phyloP scores from a whole-genome alignment of 2,329 filamentous ascomycete genomes.

The Emmonsiellopsis sp. region DNA sequence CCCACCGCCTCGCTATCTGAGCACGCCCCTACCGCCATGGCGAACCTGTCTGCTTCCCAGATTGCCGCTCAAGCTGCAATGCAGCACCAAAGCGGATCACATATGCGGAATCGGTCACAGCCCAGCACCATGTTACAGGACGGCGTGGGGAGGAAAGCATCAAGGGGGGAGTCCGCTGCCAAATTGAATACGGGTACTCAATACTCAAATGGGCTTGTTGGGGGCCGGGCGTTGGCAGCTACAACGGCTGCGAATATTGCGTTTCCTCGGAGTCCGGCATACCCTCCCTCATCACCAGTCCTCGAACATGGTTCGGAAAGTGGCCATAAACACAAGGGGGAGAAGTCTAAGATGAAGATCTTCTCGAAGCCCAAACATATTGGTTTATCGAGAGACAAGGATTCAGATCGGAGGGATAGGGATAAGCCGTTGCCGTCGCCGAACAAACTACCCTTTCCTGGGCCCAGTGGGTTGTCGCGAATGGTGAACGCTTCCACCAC shows the following conservation, averaged over 20 bases:
- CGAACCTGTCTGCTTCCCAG: conserved; percentile 48
- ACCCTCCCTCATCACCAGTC: conserved; percentile 14
- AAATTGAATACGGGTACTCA: conserved; percentile 19
- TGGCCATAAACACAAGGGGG: conserved; percentile 42
- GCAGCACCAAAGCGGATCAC: conserved; percentile 38
- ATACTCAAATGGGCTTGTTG: conserved; percentile 45
- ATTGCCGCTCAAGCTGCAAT: conserved; percentile 61
- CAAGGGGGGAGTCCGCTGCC: conserved; percentile 28
- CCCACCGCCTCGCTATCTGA: conserved; percentile 43
- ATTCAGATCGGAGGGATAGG: conserved; percentile 42
- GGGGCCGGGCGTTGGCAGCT: conserved; percentile 45
- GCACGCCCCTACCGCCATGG: conserved; percentile 28
- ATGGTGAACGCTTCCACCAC: conserved; percentile 53
- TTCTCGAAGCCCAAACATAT: conserved; percentile 61
- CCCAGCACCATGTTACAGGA: conserved; percentile 37
- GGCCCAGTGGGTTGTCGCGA: conserved; percentile 44
- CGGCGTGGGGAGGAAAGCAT: conserved; percentile 21
- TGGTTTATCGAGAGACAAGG: conserved; percentile 52
- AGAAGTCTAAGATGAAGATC: conserved; percentile 59
- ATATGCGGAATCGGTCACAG: conserved; percentile 47
- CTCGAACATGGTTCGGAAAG: conserved; percentile 10
- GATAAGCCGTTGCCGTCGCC: conserved; percentile 51
- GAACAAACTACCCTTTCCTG: conserved; percentile 44
- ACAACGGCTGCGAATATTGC: conserved; percentile 54
- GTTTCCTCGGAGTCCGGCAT: conserved; percentile 45